Base-by-base conservation (phyloP, 2,329 filamentous ascomycete genomes). In the Gaeumannomyces tritici region DNA sequence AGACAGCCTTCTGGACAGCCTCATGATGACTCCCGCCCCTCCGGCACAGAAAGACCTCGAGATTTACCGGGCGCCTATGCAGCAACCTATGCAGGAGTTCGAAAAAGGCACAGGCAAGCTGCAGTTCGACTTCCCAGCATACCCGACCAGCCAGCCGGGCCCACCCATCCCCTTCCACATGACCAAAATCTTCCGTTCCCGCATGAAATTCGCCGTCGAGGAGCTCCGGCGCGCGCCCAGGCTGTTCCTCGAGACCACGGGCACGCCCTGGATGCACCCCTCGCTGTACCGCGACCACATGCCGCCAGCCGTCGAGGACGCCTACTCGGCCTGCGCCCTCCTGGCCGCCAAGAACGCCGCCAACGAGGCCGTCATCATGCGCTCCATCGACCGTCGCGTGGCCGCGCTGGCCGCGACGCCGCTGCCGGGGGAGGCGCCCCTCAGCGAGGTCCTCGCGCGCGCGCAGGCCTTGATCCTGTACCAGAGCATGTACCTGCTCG, bases 261-360 rank as follows among this genome's bases (percentile, higher is more conserved):
- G 77, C 60, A 82, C 80, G 0, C 80, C 80, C 0, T 86, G 83
- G 83, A 77, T 74, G 33, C 83, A 86, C 65, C 72, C 73, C 0
- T 69, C 73, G n/a, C 71, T 86, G 0, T 85, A 83, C 63, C 72
- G 72, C n/a, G 74, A 79, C 2, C 62, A 68, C 11, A 83, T 85
- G 80, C 83, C 83, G 1, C 71, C 71, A 33, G 73, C 70, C 0
- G 77, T 85, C 67, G 78, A 83, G 73, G 82, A 85, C 65, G 81
- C 79, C 0, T 73, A 80, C 64, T 76, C 81, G 4, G 77, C 78
- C 29, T 85, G 82, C 67, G 80, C 81, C 1, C 70, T 86, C 0
- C 83, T 82, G 66, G 71, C 79, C 56, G 73, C 78, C 12, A 82
- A 78, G 65, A 85, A 79, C 58, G 64, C 73, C 0, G 66, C 69